A percentile compares a stretch with the other conserved stretches of the same genome.
These are phyloP conservation scores for Adansonia madagascariensis DNA, from an alignment of 441 rosid species.

Conservation along the genomic window DNA sequence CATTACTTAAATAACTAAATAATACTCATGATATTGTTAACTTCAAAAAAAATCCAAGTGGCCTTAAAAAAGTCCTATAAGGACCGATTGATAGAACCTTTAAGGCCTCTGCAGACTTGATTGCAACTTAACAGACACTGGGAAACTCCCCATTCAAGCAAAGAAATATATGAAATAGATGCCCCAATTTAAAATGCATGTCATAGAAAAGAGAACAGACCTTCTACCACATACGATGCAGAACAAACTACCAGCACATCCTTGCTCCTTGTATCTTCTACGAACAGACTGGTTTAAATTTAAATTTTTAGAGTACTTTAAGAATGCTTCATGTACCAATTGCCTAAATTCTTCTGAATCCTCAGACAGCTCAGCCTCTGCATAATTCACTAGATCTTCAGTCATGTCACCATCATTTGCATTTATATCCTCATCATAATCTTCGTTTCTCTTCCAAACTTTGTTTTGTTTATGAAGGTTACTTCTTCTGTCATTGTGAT, in stretches of 20 bases:
- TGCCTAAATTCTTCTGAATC: constrained; percentile 64
- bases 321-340: constrained; percentile 56
- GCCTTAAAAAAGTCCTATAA: constrained; percentile 11
- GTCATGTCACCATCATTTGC: constrained; percentile 44
- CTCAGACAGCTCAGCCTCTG: constrained; percentile 48
- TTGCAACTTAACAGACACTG: constrained; percentile 24
- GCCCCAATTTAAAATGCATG: constrained; percentile 30
- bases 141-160: constrained; percentile 32
- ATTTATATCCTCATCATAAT: constrained; percentile 39
- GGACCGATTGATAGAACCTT: constrained; percentile 8
- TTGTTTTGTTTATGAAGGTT: constrained; percentile 42
- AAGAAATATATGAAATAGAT: constrained; percentile 28
- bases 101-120: constrained; percentile 14
- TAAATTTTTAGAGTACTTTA: constrained; percentile 51
- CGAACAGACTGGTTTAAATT: constrained; percentile 47
- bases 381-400: constrained; percentile 38
- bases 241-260: constrained; percentile 66
- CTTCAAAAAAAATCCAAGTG: background rate
- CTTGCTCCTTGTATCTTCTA: constrained; percentile 67
- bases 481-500: constrained; percentile 46
- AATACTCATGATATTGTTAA: background rate
- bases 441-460: constrained; percentile 52
- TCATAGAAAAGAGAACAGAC: constrained; percentile 46
- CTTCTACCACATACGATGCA: constrained; percentile 72
- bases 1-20: constrained; percentile 22